Percentiles rank a stretch among this genome's conserved stretches.
These are phyloP conservation scores for Candida xiaguanensis DNA, from an alignment of 805 yeast species.

Conservation along the genomic window DNA sequence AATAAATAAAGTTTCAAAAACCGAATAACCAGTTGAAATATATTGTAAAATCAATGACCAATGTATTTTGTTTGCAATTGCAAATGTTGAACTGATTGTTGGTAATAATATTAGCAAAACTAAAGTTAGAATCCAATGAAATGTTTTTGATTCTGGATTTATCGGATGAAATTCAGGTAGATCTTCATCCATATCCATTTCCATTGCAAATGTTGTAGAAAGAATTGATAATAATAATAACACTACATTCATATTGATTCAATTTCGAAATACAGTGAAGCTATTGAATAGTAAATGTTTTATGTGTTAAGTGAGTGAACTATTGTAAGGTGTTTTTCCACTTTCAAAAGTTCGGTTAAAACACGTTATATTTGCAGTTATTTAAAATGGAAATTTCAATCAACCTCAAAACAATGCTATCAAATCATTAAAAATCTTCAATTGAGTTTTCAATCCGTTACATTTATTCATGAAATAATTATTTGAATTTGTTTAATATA, in stretches of 20 bases:
- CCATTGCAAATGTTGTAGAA: constrained; percentile 1
- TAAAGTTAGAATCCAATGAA: constrained; percentile 63
- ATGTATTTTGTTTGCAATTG: constrained; percentile 50
- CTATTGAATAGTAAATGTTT: no score
- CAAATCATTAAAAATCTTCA: no score
- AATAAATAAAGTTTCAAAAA: constrained; percentile 53
- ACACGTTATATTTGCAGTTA: no score
- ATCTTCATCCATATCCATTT: constrained; percentile 22
- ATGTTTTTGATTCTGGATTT: constrained; percentile 49
- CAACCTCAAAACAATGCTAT: no score
- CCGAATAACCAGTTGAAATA: constrained; percentile 46
- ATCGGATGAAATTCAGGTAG: constrained; percentile 39
- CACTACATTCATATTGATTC: neutral
- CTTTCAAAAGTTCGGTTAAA: no score
- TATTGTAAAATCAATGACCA: constrained; percentile 46
- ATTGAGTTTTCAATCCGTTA: no score
- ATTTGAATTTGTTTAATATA: no score
- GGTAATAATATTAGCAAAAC: constrained; percentile 49
- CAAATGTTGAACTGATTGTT: constrained; percentile 50
- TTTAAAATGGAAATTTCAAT: no score
- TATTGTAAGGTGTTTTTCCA: no score
- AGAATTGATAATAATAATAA: neutral
- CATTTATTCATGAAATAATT: no score
- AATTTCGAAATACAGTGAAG: no score
- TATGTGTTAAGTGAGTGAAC: no score